Base-by-base conservation (phyloP, 495 filamentous ascomycete species). In the Hypoxylon trugodes region DNA sequence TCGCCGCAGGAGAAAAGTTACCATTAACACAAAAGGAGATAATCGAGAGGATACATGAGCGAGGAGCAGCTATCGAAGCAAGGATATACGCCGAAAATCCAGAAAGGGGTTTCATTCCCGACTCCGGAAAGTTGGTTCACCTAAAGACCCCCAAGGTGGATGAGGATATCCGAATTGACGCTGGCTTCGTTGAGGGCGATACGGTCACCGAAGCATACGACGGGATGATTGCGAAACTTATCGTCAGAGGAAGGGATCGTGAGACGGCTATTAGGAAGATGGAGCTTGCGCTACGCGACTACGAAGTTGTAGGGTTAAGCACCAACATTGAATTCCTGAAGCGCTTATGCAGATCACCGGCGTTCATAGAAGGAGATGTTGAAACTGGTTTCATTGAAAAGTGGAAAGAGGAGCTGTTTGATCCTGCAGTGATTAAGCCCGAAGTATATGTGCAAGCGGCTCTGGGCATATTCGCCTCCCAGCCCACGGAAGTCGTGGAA, bases 261-360 rank as follows among this genome's bases (percentile, higher is more conserved):
- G 84, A 90, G 72, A 89, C 89, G 15, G 92, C 95, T 13, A 86
- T 98, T 51, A 86, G 90, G 59, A 96, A 91, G 69, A 79, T 98
- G 24, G 85, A 86, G 30, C 76, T 84, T n/a, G 94, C 94, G 1
- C 75, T 98, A 21, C 89, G 91, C 56, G 84, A 93, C 47, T 98
- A 98, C 70, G 92, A 98, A 74, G 84, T 99, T 6, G 96, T 92
- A 1, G 95, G 95, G 1, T 85, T 93, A 12, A 88, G 89, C 68
- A 98, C 95, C 4, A 99, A 99, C 71, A 94, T 99, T 38, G 96
- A 97, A 73, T 98, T 98, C 70, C 66, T 99, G 33, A 99, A 98
- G 77, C 82, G 84, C 4, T 78, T 97, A 24, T 96, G 92, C 72
- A 81, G 82, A 25, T 92, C 89, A 68, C 82, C 86, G 6, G 90